Percentiles rank a stretch among this genome's conserved stretches.
Evolutionary conservation across 495 filamentous ascomycete species (phyloP).

Genomic region (Penicillium desertorum): DNA sequence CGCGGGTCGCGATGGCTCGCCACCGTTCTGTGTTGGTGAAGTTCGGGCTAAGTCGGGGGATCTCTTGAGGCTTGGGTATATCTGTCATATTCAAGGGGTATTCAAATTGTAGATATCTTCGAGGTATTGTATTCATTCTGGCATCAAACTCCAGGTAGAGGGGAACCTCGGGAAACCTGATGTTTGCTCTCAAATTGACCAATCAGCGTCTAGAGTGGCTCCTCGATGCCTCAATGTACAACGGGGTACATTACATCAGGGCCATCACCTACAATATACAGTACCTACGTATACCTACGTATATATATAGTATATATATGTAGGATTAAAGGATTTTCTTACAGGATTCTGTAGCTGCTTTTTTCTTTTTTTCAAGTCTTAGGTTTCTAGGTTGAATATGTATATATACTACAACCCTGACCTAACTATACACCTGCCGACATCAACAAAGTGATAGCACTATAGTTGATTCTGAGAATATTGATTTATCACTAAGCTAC

Average conservation of each 20-base stretch:
- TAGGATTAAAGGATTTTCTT: neutral
- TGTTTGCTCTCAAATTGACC: neutral
- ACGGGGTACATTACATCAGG: neutral
- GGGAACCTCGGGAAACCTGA: neutral
- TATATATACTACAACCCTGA: neutral
- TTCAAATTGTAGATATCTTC: neutral
- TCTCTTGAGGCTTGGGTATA: slow-evolving; percentile 17
- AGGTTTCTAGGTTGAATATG: neutral
- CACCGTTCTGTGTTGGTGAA: slow-evolving; percentile 48
- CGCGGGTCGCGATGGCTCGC: slow-evolving; percentile 55
- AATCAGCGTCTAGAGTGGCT: neutral
- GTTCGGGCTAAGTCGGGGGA: slow-evolving; percentile 29
- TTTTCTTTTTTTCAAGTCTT: neutral
- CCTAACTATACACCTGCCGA: neutral
- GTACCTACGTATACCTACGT: no score
- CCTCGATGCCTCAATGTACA: neutral
- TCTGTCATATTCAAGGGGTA: neutral
- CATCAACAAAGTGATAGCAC: neutral
- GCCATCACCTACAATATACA: neutral
- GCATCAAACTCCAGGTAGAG: neutral
- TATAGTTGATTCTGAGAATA: neutral
- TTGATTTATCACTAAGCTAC: neutral
- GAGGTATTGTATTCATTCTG: neutral
- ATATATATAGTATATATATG: neutral
- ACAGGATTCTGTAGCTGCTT: no score